A percentile compares a stretch with the other conserved stretches of the same genome.
Conservation (phyloP, 2,329 filamentous ascomycete species). For the Neoarthrinium moseri region DNA sequence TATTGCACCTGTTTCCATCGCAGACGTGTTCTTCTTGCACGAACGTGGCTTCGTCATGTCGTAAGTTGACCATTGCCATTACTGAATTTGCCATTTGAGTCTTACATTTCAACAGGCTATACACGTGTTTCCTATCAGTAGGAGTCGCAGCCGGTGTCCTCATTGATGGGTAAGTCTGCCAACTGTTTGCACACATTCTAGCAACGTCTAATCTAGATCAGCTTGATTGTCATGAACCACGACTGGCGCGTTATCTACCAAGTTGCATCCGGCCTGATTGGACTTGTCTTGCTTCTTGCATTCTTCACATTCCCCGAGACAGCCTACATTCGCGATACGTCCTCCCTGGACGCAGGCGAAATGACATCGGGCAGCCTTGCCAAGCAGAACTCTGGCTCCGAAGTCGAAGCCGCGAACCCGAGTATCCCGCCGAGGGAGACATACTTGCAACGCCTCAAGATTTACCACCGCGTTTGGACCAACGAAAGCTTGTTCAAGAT, state of each 20-base stretch:
- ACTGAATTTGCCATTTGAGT: background rate
- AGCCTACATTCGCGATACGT: conserved; percentile 37
- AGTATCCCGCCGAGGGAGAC: conserved; percentile 17
- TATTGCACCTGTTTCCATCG: conserved; percentile 28
- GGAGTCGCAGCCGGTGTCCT: conserved; percentile 43
- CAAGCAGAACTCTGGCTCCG: conserved; percentile 15
- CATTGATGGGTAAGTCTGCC: conserved; percentile 33
- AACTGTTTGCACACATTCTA: background rate
- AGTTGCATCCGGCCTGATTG: conserved; percentile 48
- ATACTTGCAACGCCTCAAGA: conserved; percentile 33
- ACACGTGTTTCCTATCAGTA: conserved; percentile 38
- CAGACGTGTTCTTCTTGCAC: conserved; percentile 56
- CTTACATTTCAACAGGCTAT: conserved; percentile 19
- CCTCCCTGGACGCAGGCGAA: conserved; percentile 6
- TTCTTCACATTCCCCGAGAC: conserved; percentile 57
- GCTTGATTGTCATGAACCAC: conserved; percentile 47
- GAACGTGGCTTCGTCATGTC: conserved; percentile 53
- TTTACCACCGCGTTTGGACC: conserved; percentile 42
- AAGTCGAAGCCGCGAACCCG: conserved; percentile 11
- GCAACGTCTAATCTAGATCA: conserved; percentile 10
- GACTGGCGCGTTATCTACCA: conserved; percentile 52
- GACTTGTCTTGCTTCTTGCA: conserved; percentile 43
- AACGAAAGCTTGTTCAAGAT: conserved; percentile 46
- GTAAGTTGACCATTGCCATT: too few relatives aligned
- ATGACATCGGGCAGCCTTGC: background rate